Evolutionary conservation across 148 eudicot genomes (phyloP), one percentile per base, ranked within the genome.

Genomic region (Diospyros lotus): DNA sequence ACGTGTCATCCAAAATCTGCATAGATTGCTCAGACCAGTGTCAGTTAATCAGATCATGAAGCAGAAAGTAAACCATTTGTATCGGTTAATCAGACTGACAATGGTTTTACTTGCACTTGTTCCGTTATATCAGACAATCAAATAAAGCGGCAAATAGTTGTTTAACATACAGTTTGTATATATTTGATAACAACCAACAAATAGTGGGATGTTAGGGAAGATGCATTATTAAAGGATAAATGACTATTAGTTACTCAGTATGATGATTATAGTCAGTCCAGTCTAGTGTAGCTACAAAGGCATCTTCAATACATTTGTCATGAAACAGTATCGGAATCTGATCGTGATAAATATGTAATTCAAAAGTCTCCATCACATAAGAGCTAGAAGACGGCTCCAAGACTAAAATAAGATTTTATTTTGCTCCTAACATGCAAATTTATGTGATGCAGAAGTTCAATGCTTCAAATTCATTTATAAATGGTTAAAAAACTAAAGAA

Each of bases 1-100:
- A 90, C 17, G 87, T 90, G 68, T 88, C 91, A 68, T 89, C 94
- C 53, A 89, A 76, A 41, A 88, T 78, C 97, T 91, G 88, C 74
- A 58, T 28, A 28, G 28, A 28, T 28, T 28, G 28, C 28, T 28
- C 28, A 28, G 28, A 28, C 28, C 28, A 28, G 28, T 28, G 28
- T 28, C 69, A 15, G 3, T n/a, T 18, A 44, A 44, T 66, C 40
- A 66, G 53, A 9, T n/a, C n/a, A n/a, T n/a, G n/a, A n/a, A n/a
- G n/a, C n/a, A n/a, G n/a, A n/a, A n/a, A n/a, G n/a, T n/a, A n/a
- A n/a, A n/a, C n/a, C n/a, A n/a, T n/a, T n/a, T 12, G 7, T 14
- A n/a, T n/a, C 69, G n/a, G 3, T n/a, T 18, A 44, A 44, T 66
- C 40, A 66, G 53, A 9, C 9, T 65, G 9, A 66, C 39, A 45